Conservation (phyloP, 176 grass and related monocot species). For the Rhynchospora tenuis region DNA sequence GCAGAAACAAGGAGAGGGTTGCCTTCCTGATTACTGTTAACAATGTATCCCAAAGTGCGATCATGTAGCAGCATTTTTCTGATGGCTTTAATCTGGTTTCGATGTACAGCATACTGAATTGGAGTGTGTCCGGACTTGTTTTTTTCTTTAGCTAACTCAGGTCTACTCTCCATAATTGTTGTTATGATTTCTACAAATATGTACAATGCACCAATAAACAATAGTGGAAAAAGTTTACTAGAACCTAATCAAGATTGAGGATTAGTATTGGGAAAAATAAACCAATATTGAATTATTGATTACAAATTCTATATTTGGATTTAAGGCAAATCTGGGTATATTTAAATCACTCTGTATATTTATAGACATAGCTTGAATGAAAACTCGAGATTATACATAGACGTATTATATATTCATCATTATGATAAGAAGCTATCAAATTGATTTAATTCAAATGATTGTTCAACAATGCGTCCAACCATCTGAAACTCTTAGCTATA, state of each 20-base stretch:
- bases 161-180: background rate
- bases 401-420: no score
- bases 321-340: no score
- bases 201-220: background rate
- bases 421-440: no score
- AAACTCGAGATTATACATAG: no score
- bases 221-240: background rate
- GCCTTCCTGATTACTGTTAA: background rate
- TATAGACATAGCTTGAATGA: no score
- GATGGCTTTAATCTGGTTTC: background rate
- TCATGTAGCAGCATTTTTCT: background rate
- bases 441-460: no score
- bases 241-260: background rate
- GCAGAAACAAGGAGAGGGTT: background rate
- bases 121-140: background rate
- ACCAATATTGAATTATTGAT: no score
- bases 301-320: no score
- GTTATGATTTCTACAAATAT: background rate
- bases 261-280: no score
- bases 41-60: background rate
- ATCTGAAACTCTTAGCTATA: no score
- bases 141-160: background rate
- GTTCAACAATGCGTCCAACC: no score
- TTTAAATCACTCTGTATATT: no score
- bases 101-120: conserved; percentile 9